Evolutionary conservation across 106 monocot genomes (phyloP).

Genomic region (Acorus gramineus): DNA sequence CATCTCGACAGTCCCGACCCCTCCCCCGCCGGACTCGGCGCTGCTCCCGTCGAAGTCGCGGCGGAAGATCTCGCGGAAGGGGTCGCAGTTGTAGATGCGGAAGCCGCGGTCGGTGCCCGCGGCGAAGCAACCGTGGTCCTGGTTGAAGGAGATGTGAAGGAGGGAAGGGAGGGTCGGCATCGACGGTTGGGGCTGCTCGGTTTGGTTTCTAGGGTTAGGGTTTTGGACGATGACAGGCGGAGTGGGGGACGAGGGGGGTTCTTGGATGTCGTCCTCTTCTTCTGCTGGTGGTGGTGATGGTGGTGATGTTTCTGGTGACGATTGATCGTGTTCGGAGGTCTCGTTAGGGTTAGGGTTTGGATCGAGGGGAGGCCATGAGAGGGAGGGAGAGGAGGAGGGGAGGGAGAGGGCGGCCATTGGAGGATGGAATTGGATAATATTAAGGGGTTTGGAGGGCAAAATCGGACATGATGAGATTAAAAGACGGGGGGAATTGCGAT

Average conservation of each 20-base stretch:
- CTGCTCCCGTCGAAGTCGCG: slow-evolving; percentile 51
- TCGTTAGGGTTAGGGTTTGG: slow-evolving; percentile 9
- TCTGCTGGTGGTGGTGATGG: background rate
- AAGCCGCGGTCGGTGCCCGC: slow-evolving; percentile 75
- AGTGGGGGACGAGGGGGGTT: too few species aligned
- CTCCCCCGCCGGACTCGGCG: slow-evolving; percentile 11
- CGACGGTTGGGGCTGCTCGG: background rate
- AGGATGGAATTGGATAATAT: background rate
- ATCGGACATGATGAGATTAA: too few species aligned
- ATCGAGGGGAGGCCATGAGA: background rate
- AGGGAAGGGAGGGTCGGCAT: slow-evolving; percentile 22
- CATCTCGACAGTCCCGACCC: slow-evolving; percentile 86
- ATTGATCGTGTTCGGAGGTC: too few species aligned
- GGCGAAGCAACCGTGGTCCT: slow-evolving; percentile 94
- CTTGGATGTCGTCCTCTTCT: background rate
- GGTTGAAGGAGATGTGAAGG: slow-evolving; percentile 88
- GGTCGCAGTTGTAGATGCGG: slow-evolving; percentile 97
- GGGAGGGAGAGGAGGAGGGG: slow-evolving; percentile 3
- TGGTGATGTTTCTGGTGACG: too few species aligned
- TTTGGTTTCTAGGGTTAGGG: background rate
- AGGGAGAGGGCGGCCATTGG: slow-evolving; percentile 27
- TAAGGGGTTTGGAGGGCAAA: background rate
- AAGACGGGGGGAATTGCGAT: too few species aligned
- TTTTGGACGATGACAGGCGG: background rate
- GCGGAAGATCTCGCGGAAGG: slow-evolving; percentile 95